Base-by-base conservation (phyloP, 768 basidiomycete genomes). In the Pleurotus cornucopiae region DNA sequence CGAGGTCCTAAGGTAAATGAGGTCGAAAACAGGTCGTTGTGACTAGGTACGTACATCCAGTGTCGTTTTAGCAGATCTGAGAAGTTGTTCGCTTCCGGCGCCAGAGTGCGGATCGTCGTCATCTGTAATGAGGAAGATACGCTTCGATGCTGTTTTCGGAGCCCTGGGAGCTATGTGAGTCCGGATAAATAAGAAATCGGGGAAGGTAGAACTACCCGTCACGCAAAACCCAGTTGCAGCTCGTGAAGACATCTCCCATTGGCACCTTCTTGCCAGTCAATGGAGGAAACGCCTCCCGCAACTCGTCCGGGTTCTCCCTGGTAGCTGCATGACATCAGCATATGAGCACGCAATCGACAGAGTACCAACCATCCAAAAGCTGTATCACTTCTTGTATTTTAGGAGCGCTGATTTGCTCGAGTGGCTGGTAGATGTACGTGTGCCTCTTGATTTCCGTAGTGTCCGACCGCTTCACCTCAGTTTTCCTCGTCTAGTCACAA, bases 111-210 rank as follows among this genome's bases (percentile, higher is more conserved):
- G 94, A 61, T 89, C 71, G 62, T 94, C 93, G 61, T 90, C 85
- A 65, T 98, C 89, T 0, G 97, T 98, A 43, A 99, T 89, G 39
- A 96, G 73, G 67, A 98, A 98, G 1, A 98, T 81, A 4, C 94
- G 86, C 66, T 96, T 95, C n/a, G 88, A 85, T 2, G 93, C 91
- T 0, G 86, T 91, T 65, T 94, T 93, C 18, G 87, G 85, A 6
- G 91, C 89, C 9, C 91, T 94, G 23, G 52, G 26, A 11, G 7
- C 30, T 34, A 34, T 11, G 30, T 34, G 30, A 34, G 30, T 34
- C 30, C 2, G 18, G 18, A 18, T 18, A 1, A 18, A 18, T 18
- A 18, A 18, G 18, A 18, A 18, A 18, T 18, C 18, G 18, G 18
- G 52, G 46, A 40, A 12, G 49, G 40, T 45, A 21, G 14, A 63